phyloP scores from a whole-genome alignment of 805 yeast species.

The Schwanniomyces occidentalis region DNA sequence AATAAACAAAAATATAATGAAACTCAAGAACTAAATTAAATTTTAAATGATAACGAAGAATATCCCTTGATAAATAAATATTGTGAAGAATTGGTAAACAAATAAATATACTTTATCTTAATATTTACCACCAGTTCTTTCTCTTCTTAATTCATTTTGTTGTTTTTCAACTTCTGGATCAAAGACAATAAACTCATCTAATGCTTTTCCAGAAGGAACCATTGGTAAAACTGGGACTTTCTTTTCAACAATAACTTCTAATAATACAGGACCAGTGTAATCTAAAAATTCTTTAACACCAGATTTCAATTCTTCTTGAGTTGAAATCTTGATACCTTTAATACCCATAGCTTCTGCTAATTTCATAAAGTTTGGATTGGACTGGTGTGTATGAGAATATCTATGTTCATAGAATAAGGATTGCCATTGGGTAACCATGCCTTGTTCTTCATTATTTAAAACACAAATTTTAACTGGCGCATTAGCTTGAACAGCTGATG shows the following conservation, averaged over 20 bases:
- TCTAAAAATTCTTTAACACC: conserved; percentile 66
- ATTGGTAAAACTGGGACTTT: conserved; percentile 96
- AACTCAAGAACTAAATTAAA: no score
- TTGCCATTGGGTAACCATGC: conserved; percentile 99
- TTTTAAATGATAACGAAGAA: no score
- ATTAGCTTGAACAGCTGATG: conserved; percentile 90
- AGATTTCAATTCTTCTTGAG: conserved; percentile 58
- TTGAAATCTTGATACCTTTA: conserved; percentile 71
- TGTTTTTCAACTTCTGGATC: conserved; percentile 79
- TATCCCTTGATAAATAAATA: no score
- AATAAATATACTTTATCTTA: conserved; percentile 23
- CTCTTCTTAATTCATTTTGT: conserved; percentile 62
- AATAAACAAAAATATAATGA: neutral
- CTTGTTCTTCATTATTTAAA: conserved; percentile 97
- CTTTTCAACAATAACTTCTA: conserved; percentile 89
- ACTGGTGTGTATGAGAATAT: conserved; percentile 96
- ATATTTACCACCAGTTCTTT: conserved; percentile 75
- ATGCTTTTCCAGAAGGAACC: conserved; percentile 95
- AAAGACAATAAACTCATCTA: conserved; percentile 87
- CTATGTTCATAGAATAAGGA: conserved; percentile 95
- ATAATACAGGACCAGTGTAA: conserved; percentile 77
- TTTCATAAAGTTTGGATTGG: conserved; percentile 90
- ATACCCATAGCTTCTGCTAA: conserved; percentile 94
- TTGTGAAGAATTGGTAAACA: neutral
- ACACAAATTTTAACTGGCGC: conserved; percentile 89